Base-by-base conservation (phyloP, 1,139 yeast genomes). In the Debaryomyces psychrophilus region DNA sequence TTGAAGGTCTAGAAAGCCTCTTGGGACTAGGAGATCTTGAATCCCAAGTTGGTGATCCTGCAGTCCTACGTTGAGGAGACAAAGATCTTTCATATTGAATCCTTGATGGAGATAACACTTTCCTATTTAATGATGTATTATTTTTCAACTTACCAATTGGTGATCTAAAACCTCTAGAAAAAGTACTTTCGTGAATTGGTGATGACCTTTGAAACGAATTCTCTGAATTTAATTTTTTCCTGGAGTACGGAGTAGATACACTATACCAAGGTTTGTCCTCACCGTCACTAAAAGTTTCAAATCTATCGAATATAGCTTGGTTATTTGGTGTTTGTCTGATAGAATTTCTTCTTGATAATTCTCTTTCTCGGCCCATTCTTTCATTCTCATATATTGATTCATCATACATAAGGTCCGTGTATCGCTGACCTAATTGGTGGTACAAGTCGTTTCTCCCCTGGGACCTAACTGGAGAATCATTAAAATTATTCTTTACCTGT, bases 241-340 rank as follows among this genome's bases (percentile, higher is more conserved):
- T 39, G n/a, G 23, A 14, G 23, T 48, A 62, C 8, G 69, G 69
- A 1, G 69, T 64, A 2, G 68, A 63, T 22, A 62, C 59, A 12
- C 56, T 51, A 41, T 58, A 56, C 54, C 58, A 54, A 17, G 53
- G 52, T 17, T 52, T 47, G 18, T 44, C 41, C 5, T 50, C 52
- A 9, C 40, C 50, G 12, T 58, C 59, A 14, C 26, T 33, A 47
- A 51, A 9, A 22, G 12, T 22, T 43, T 39, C 36, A 27, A 15
- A 22, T 3, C 29, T 26, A 22, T 36, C 41, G 11, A 36, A 28
- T 22, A 38, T 15, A 11, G 35, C 29, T 14, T 12, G 35, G 20
- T n/a, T 38, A 15, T 20, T 38, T 18, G 41, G 41, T 17, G 41
- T 38, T 14, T 38, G 35, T 22, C 34, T 38, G n/a, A 18, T 2